Conservation (phyloP, 306 rosid species). For the Prunus mira region DNA sequence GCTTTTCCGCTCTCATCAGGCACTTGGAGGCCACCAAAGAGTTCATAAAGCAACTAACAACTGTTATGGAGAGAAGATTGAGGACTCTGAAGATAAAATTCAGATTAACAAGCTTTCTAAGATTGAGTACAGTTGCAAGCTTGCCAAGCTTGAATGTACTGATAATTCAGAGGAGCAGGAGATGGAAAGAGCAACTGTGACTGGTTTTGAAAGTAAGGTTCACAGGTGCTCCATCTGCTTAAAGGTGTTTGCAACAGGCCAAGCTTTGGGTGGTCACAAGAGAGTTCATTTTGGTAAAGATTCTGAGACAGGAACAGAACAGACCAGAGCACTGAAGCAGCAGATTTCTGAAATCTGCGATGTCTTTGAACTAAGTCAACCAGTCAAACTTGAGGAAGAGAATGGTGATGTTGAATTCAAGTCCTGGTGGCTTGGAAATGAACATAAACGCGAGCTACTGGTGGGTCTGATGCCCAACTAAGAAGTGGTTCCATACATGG, state of each 20-base stretch:
- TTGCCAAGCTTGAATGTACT: neutral
- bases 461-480: conserved; percentile 25
- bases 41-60: conserved; percentile 20
- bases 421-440: conserved; percentile 35
- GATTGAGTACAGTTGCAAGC: conserved; percentile 11
- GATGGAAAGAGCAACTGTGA: conserved; percentile 5
- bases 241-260: conserved; percentile 51
- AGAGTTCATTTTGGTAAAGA: conserved; percentile 37
- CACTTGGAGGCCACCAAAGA: conserved; percentile 41
- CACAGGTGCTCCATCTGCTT: conserved; percentile 38
- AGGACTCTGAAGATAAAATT: neutral
- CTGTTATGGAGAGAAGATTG: neutral
- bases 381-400: conserved; percentile 14
- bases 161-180: conserved; percentile 15
- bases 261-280: conserved; percentile 61
- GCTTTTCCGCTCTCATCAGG: conserved; percentile 32
- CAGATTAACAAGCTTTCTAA: neutral
- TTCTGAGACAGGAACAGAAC: conserved; percentile 8
- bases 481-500: conserved; percentile 15
- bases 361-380: conserved; percentile 13
- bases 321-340: conserved; percentile 23
- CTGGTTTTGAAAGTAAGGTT: conserved; percentile 19
- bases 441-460: conserved; percentile 28
- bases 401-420: conserved; percentile 25
- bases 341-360: conserved; percentile 13